Evolutionary conservation across 208 protist species (phyloP).

Genomic region (Vickermania spadyakhi): DNA sequence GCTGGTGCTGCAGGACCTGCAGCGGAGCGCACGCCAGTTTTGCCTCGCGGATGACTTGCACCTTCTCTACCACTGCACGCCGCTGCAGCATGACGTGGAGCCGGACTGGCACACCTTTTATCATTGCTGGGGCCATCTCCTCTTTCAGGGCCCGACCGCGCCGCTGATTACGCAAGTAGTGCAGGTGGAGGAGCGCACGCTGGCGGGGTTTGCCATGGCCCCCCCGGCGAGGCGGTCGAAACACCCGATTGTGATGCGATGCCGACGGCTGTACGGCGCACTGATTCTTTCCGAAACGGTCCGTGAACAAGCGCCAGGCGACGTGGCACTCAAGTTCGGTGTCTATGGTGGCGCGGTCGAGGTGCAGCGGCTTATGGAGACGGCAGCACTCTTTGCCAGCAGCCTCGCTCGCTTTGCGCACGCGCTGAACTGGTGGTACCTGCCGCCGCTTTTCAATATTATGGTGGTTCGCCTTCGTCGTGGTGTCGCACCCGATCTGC

Average conservation of each 20-base stretch:
- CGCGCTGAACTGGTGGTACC: conserved; percentile 25
- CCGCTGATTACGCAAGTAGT: not conserved
- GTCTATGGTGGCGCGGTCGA: conserved; percentile 4
- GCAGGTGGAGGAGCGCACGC: conserved; percentile 9
- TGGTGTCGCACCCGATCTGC: conserved; percentile 22
- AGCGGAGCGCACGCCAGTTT: conserved; percentile 14
- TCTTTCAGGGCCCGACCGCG: conserved; percentile 7
- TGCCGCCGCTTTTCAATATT: conserved; percentile 20
- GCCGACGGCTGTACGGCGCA: conserved; percentile 23
- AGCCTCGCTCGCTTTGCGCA: conserved; percentile 24
- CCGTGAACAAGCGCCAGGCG: conserved; percentile 10
- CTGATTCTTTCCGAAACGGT: conserved; percentile 23
- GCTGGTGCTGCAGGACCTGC: conserved; percentile 22
- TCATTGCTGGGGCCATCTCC: conserved; percentile 1
- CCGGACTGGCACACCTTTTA: conserved; percentile 18
- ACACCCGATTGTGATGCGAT: not conserved
- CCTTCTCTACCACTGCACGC: conserved; percentile 29
- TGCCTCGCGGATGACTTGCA: conserved; percentile 26
- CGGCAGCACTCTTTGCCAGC: conserved; percentile 13
- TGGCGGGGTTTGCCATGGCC: not conserved
- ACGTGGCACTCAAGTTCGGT: conserved; percentile 12
- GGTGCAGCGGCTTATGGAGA: conserved; percentile 17
- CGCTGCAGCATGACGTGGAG: conserved; percentile 18
- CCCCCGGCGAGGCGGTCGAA: not conserved
- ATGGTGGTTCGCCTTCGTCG: conserved; percentile 13